These are phyloP conservation scores for Aspergillus fumigatiaffinis DNA, from an alignment of 2,329 filamentous ascomycete genomes.

Conservation along the genomic window DNA sequence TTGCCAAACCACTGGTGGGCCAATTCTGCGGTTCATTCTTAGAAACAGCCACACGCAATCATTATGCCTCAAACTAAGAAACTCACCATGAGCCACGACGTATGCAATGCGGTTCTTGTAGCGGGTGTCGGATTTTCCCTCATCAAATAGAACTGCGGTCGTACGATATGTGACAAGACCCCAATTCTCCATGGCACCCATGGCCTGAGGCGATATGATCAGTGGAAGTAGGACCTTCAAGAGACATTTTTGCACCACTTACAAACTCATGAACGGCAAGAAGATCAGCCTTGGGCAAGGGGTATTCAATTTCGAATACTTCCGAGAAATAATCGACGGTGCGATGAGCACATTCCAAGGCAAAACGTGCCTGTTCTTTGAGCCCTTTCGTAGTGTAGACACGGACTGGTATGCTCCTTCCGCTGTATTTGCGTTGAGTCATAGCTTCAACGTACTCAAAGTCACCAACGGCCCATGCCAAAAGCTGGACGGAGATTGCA, in stretches of 20 bases:
- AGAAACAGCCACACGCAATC: not conserved
- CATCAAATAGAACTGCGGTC: constrained; percentile 93
- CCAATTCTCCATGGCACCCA: constrained; percentile 92
- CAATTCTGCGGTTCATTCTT: constrained; percentile 55
- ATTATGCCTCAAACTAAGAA: not conserved
- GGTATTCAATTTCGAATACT: constrained; percentile 87
- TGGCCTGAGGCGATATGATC: constrained; percentile 29
- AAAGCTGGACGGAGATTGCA: constrained; percentile 57
- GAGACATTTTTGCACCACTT: constrained; percentile 33
- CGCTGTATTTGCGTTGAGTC: constrained; percentile 85
- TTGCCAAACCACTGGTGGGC: constrained; percentile 97
- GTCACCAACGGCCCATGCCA: constrained; percentile 93
- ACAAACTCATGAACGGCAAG: constrained; percentile 92
- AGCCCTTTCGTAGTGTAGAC: constrained; percentile 96
- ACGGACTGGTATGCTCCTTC: constrained; percentile 83
- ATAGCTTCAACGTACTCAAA: constrained; percentile 95
- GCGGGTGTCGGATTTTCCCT: constrained; percentile 80
- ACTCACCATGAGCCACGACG: constrained; percentile 77
- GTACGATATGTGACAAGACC: constrained; percentile 93
- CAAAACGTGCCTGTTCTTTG: constrained; percentile 85
- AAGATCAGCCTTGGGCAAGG: constrained; percentile 85
- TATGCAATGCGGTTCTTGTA: constrained; percentile 95
- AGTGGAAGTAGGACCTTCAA: not conserved
- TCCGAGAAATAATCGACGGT: constrained; percentile 97
- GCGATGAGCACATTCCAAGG: constrained; percentile 84